Percentiles rank a stretch among this genome's conserved stretches.
These are phyloP conservation scores for Aspergillus sp. DNA, from an alignment of 2,329 filamentous ascomycete species.

Conservation along the genomic window DNA sequence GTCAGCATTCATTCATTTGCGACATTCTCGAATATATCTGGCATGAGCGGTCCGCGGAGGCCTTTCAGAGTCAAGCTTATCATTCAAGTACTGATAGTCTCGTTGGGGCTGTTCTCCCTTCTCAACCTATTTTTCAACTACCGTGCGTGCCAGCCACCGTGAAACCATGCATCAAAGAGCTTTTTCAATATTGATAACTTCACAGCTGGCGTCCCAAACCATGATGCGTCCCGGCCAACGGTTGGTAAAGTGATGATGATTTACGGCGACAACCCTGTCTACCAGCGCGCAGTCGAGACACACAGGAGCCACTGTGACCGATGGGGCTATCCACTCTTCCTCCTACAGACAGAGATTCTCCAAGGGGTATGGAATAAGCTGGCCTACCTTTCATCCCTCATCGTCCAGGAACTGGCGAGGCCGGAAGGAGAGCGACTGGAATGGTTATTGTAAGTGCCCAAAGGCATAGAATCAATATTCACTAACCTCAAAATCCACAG, in stretches of 20 bases:
- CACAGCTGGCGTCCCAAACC: not conserved
- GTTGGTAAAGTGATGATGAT: slow-evolving; percentile 20
- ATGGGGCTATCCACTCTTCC: slow-evolving; percentile 44
- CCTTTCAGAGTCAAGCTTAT: not conserved
- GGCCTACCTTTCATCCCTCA: slow-evolving; percentile 42
- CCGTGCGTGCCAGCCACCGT: not conserved
- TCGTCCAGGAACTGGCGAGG: slow-evolving; percentile 32
- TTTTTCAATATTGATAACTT: not conserved
- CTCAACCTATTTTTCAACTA: not conserved
- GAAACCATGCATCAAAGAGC: not conserved
- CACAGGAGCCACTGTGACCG: slow-evolving; percentile 43
- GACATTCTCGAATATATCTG: no score
- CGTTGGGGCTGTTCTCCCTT: not conserved
- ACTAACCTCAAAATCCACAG: slow-evolving; percentile 16
- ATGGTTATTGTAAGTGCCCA: slow-evolving; percentile 31
- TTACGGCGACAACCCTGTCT: slow-evolving; percentile 31
- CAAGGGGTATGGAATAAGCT: slow-evolving; percentile 48
- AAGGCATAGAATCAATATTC: not conserved
- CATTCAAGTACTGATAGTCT: not conserved
- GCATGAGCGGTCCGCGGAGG: not conserved
- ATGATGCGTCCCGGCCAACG: not conserved
- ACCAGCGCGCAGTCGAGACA: slow-evolving; percentile 42
- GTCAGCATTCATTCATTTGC: no score
- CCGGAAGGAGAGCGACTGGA: slow-evolving; percentile 26
- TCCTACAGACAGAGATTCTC: slow-evolving; percentile 43